Conservation (phyloP, 1,139 yeast species). For the Nakaseomyces sp. region DNA sequence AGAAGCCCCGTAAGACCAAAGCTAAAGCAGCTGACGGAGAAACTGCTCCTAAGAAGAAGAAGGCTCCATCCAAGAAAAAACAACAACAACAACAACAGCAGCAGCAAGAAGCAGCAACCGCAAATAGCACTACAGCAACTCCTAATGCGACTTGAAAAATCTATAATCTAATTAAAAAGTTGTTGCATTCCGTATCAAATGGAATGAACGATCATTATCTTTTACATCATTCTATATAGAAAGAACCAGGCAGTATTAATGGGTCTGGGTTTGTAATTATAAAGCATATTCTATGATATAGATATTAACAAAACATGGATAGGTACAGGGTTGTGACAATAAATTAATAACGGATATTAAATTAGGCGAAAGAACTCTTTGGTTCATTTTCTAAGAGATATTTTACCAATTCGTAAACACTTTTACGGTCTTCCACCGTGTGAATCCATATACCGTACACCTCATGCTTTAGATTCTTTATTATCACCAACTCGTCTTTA, state of each 20-base stretch:
- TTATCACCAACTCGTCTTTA: conserved; percentile 71
- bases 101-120: background rate
- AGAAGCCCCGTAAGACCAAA: conserved; percentile 22
- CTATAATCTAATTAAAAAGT: too few species aligned
- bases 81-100: conserved; percentile 7
- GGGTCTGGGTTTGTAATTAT: background rate
- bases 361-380: conserved; percentile 28
- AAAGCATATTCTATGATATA: background rate
- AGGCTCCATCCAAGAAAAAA: conserved; percentile 24
- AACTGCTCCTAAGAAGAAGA: conserved; percentile 24
- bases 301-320: too few species aligned
- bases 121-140: background rate
- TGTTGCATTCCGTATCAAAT: background rate
- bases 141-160: background rate
- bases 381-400: conserved; percentile 30
- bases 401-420: conserved; percentile 50
- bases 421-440: conserved; percentile 62
- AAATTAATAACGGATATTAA: background rate
- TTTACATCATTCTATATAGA: too few species aligned
- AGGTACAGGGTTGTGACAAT: background rate
- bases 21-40: conserved; percentile 20
- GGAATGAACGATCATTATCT: background rate
- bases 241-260: too few species aligned
- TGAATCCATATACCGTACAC: conserved; percentile 89
- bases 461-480: conserved; percentile 65